Base-by-base conservation (phyloP, 306 rosid genomes). In the Cucumis cinereus region DNA sequence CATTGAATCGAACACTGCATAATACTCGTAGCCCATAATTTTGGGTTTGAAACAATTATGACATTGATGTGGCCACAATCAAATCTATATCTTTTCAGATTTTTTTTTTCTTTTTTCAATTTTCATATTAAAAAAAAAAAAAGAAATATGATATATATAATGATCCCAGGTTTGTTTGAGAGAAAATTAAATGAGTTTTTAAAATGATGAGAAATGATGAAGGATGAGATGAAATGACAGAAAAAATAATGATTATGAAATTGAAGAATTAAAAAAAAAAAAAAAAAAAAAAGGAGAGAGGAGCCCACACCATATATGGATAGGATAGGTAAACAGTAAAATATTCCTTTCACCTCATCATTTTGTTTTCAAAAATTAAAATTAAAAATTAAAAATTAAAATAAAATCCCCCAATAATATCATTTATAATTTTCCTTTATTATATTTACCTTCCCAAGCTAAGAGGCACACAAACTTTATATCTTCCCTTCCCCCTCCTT, bases 271-370 rank as follows among this genome's bases (percentile, higher is more conserved):
- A 40, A 38, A 70, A n/a, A n/a, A n/a, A n/a, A n/a, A n/a, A n/a
- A n/a, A n/a, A n/a, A n/a, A n/a, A n/a, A n/a, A n/a, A n/a, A 70
- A 23, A 30, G 35, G 74, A 10, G 23, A 4, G 19, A 2, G 55
- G 58, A 57, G 23, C 15, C 74, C 55, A 24, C 3, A 20, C n/a
- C 75, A 23, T 41, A 67, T 20, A 22, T 67, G 73, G 54, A 67
- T 67, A 40, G 10, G 50, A 64, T 38, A 64, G 50, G 2, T 9
- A 68, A 40, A 40, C 74, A 68, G 40, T 47, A 47, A 14, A 45
- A 47, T 70, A 70, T 70, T 70, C 75, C 75, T 70, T 70, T 26
- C 40, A 70, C 7, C 58, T 45, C 75, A 70, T 70, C 75, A 47
- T 70, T 47, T 70, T 70, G 41, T 47, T 70, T 47, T 45, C 15